Percentiles rank a stretch among this genome's conserved stretches.
phyloP scores from a whole-genome alignment of 1,139 yeast species.

The Pichia sp. region DNA sequence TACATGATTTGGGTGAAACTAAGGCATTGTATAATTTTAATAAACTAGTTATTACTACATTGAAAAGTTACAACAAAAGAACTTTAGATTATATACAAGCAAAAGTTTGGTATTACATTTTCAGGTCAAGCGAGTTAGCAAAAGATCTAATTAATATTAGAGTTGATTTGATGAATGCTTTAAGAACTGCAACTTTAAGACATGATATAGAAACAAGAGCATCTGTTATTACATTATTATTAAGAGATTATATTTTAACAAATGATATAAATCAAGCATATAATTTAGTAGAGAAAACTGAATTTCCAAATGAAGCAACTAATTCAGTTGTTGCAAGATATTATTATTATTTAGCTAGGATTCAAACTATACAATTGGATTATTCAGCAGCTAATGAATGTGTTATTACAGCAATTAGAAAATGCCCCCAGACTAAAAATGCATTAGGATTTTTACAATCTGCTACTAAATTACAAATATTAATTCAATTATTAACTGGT shows the following conservation, averaged over 20 bases:
- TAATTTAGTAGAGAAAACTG: conserved; percentile 81
- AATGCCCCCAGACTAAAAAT: conserved; percentile 88
- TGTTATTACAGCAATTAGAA: conserved; percentile 87
- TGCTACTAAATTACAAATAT: conserved; percentile 81
- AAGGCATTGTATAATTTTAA: conserved; percentile 49
- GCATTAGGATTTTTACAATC: conserved; percentile 86
- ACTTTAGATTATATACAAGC: conserved; percentile 83
- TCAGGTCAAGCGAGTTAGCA: conserved; percentile 67
- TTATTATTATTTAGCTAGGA: conserved; percentile 81
- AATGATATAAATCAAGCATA: conserved; percentile 87
- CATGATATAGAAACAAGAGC: conserved; percentile 93
- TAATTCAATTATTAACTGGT: conserved; percentile 91
- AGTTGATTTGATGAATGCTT: conserved; percentile 60
- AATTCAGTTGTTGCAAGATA: conserved; percentile 90
- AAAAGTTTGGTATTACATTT: conserved; percentile 88
- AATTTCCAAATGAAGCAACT: conserved; percentile 79
- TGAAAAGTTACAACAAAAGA: conserved; percentile 68
- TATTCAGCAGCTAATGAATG: conserved; percentile 87
- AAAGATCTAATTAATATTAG: conserved; percentile 59
- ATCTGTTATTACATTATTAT: conserved; percentile 70
- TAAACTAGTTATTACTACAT: conserved; percentile 44
- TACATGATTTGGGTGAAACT: conserved; percentile 56
- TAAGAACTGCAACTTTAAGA: conserved; percentile 85
- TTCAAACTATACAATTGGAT: conserved; percentile 87
- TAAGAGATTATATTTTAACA: conserved; percentile 70